Percentiles rank a stretch among this genome's conserved stretches.
Evolutionary conservation across 768 basidiomycete genomes (phyloP).

Genomic region (Kwoniella pini): DNA sequence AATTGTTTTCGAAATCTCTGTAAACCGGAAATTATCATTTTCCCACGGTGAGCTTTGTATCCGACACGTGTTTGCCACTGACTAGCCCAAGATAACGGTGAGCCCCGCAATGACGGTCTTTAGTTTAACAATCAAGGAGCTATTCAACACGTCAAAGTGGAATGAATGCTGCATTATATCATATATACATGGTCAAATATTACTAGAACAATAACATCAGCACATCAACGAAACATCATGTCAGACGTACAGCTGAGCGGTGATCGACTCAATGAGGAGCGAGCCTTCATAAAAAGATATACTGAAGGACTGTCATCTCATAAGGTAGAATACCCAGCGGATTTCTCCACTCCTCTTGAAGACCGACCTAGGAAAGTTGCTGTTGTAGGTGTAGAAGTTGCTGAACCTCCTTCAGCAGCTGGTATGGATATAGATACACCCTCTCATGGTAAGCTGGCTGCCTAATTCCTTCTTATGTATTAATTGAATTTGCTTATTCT

Average conservation of each 20-base stretch:
- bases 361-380: slow-evolving; percentile 52
- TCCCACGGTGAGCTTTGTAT: not conserved
- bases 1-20: not conserved
- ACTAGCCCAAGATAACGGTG: not conserved
- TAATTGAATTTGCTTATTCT: not conserved
- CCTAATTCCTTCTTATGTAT: not conserved
- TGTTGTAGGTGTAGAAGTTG: slow-evolving; percentile 36
- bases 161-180: not conserved
- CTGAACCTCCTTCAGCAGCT: slow-evolving; percentile 42
- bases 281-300: slow-evolving; percentile 52
- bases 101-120: slow-evolving; percentile 8
- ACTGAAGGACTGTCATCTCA: slow-evolving; percentile 49
- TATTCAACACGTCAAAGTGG: slow-evolving; percentile 8
- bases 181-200: too few relatives aligned
- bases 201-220: too few relatives aligned
- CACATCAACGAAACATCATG: slow-evolving; percentile 5
- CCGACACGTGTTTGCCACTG: slow-evolving; percentile 5
- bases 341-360: slow-evolving; percentile 50
- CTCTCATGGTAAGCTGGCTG: slow-evolving; percentile 32
- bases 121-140: too few relatives aligned
- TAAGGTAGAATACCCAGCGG: slow-evolving; percentile 47
- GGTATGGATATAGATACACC: slow-evolving; percentile 37
- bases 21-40: slow-evolving; percentile 4
- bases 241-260: slow-evolving; percentile 43
- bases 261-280: slow-evolving; percentile 47